These are phyloP conservation scores for Rosa rugosa DNA, from an alignment of 306 rosid genomes.

Conservation along the genomic window DNA sequence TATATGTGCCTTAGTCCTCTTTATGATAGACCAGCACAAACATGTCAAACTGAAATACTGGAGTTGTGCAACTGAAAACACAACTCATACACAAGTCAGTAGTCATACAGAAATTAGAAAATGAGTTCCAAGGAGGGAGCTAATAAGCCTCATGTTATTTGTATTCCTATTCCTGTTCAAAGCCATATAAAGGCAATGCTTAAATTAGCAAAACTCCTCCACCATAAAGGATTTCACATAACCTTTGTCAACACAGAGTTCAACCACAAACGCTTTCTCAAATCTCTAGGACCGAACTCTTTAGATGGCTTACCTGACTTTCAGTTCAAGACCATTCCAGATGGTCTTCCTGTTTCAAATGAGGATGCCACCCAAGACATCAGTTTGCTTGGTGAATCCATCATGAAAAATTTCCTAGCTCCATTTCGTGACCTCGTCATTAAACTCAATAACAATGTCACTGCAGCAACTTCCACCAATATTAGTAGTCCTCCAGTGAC, in stretches of 20 bases:
- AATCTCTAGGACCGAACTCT: not conserved
- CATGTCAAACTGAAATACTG: too few relatives aligned
- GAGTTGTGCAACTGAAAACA: too few relatives aligned
- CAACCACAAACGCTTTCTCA: constrained; percentile 16
- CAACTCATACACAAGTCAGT: too few relatives aligned
- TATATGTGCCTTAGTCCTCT: too few relatives aligned
- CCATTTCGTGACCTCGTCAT: not conserved
- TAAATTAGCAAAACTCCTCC: constrained; percentile 23
- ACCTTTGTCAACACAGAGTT: constrained; percentile 23
- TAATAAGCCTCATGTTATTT: constrained; percentile 26
- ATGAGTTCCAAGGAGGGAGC: too few relatives aligned
- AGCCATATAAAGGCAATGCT: constrained; percentile 24
- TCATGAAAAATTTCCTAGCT: not conserved
- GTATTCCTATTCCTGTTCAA: constrained; percentile 12
- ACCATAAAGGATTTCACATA: constrained; percentile 21
- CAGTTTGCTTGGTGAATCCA: not conserved
- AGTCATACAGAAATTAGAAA: too few relatives aligned
- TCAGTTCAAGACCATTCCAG: constrained; percentile 6
- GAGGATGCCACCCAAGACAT: constrained; percentile 6
- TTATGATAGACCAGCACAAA: too few relatives aligned
- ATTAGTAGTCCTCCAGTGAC: too few relatives aligned
- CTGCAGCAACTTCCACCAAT: too few relatives aligned
- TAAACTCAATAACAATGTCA: not conserved
- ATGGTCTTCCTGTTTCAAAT: constrained; percentile 8
- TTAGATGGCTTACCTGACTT: not conserved